Evolutionary conservation across 805 yeast genomes (phyloP).

Genomic region (Kurtzmaniella fragi): DNA sequence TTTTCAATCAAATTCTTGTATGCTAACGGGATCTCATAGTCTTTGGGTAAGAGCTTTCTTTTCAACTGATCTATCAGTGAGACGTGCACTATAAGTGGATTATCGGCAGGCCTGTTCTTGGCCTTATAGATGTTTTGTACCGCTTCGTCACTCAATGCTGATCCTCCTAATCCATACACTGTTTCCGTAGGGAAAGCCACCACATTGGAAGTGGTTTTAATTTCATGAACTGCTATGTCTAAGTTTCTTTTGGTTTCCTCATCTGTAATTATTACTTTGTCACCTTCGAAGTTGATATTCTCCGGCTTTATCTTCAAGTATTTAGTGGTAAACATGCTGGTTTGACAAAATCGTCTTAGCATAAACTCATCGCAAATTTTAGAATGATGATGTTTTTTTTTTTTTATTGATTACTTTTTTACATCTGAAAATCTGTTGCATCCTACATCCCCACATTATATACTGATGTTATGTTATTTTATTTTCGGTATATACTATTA

Average conservation of each 20-base stretch:
- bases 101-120: slow-evolving; percentile 91
- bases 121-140: slow-evolving; percentile 78
- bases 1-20: slow-evolving; percentile 59
- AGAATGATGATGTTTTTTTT: no score
- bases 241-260: slow-evolving; percentile 48
- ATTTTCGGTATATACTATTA: not conserved
- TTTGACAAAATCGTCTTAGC: no score
- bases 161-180: slow-evolving; percentile 93
- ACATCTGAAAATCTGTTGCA: no score
- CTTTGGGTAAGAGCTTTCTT: slow-evolving; percentile 47
- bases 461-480: no score
- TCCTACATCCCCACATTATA: no score
- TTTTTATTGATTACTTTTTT: no score
- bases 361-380: no score
- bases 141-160: slow-evolving; percentile 67
- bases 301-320: slow-evolving; percentile 52
- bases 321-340: slow-evolving; percentile 17
- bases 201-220: slow-evolving; percentile 48
- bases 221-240: slow-evolving; percentile 51
- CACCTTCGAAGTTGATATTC: slow-evolving; percentile 44
- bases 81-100: slow-evolving; percentile 88
- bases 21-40: slow-evolving; percentile 56
- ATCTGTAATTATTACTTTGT: slow-evolving; percentile 43
- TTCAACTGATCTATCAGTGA: slow-evolving; percentile 71
- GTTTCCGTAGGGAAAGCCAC: slow-evolving; percentile 98